Conservation (phyloP, 2,329 filamentous ascomycete genomes). For the Clarireedia sp. region DNA sequence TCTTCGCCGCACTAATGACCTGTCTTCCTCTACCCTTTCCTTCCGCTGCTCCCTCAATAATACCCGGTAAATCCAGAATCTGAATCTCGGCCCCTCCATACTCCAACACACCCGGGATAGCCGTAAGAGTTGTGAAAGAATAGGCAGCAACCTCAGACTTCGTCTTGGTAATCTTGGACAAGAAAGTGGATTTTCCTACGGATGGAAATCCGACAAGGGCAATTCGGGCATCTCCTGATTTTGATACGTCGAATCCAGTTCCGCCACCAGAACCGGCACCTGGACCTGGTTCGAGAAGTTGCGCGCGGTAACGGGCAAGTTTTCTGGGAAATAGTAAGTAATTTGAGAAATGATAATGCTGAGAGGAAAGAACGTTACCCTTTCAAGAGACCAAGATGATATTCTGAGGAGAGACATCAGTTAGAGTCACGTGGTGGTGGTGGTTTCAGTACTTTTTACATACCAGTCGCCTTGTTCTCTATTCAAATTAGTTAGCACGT, state of each 20-base stretch:
- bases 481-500: conserved; percentile 4
- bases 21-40: conserved; percentile 93
- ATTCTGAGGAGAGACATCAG: conserved; percentile 53
- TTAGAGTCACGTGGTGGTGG: conserved; percentile 26
- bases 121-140: conserved; percentile 93
- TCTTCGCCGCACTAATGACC: conserved; percentile 97
- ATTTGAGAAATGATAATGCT: background rate
- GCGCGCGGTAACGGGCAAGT: conserved; percentile 86
- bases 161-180: conserved; percentile 99
- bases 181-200: conserved; percentile 94
- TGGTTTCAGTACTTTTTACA: conserved; percentile 28
- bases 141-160: conserved; percentile 94
- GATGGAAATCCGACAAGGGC: conserved; percentile 98
- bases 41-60: conserved; percentile 93
- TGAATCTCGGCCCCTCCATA: conserved; percentile 98
- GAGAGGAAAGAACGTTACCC: conserved; percentile 53
- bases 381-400: conserved; percentile 95
- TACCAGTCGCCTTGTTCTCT: conserved; percentile 99
- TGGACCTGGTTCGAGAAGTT: conserved; percentile 81
- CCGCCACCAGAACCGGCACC: conserved; percentile 73
- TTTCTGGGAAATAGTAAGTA: conserved; percentile 54
- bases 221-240: conserved; percentile 93
- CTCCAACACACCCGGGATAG: conserved; percentile 93
- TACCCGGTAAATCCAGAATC: conserved; percentile 92
- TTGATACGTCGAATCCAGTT: conserved; percentile 86